These are phyloP conservation scores for Microsporum canis DNA, from an alignment of 2,329 filamentous ascomycete genomes.

Conservation along the genomic window DNA sequence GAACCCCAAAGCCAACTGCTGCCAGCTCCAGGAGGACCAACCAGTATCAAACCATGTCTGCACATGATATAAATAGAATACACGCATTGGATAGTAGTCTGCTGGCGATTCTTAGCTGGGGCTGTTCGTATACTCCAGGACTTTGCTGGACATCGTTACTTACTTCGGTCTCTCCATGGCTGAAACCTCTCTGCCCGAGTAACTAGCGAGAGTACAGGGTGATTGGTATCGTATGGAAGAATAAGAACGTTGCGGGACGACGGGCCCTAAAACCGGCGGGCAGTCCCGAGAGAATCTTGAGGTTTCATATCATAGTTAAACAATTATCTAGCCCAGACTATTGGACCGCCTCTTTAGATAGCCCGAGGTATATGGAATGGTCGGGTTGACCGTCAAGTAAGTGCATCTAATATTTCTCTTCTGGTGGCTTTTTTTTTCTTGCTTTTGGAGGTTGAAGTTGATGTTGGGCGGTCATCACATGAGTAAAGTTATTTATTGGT, in stretches of 20 bases:
- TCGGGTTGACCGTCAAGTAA: neutral
- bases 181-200: too few species aligned
- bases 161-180: neutral
- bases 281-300: neutral
- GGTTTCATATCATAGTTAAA: neutral
- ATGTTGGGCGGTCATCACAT: neutral
- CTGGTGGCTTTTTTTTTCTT: neutral
- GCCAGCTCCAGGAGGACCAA: neutral
- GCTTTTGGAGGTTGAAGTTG: neutral
- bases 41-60: neutral
- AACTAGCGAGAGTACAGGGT: too few species aligned
- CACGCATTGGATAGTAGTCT: neutral
- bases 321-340: neutral
- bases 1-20: neutral
- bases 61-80: constrained; percentile 4
- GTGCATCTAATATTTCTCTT: neutral
- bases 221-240: neutral
- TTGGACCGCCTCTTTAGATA: neutral
- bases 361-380: neutral
- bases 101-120: neutral
- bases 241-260: neutral
- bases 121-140: neutral
- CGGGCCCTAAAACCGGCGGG: neutral
- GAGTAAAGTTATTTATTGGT: neutral
- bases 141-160: neutral